Conservation (phyloP, 768 basidiomycete species). For the Lentinula aciculospora region DNA sequence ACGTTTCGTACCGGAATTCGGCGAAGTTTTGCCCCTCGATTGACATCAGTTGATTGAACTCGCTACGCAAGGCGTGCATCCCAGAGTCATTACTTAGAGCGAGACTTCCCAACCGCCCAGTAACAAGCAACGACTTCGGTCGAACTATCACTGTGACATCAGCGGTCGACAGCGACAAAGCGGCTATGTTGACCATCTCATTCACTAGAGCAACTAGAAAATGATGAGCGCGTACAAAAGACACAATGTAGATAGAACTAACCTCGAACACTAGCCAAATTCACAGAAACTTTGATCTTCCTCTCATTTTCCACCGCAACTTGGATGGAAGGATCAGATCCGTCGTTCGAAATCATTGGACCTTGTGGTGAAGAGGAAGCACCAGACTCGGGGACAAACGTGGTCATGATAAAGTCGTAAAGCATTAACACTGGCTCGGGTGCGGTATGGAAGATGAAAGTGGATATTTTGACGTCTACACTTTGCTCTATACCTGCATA, state of each 20-base stretch:
- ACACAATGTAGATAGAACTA: slow-evolving; percentile 14
- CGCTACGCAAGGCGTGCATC: slow-evolving; percentile 42
- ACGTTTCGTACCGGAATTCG: slow-evolving; percentile 91
- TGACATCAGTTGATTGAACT: slow-evolving; percentile 82
- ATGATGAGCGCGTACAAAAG: not conserved
- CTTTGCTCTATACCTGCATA: slow-evolving; percentile 87
- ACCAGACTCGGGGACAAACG: slow-evolving; percentile 64
- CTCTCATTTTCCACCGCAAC: slow-evolving; percentile 22
- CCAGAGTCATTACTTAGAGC: slow-evolving; percentile 72
- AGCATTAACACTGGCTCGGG: slow-evolving; percentile 87
- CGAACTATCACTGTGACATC: slow-evolving; percentile 75
- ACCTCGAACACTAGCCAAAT: slow-evolving; percentile 84
- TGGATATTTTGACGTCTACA: slow-evolving; percentile 83
- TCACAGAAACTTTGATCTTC: slow-evolving; percentile 78
- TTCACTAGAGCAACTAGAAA: slow-evolving; percentile 71
- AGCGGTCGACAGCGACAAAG: slow-evolving; percentile 85
- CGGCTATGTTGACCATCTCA: slow-evolving; percentile 65
- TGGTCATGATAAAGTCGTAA: slow-evolving; percentile 97
- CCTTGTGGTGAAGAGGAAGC: not conserved
- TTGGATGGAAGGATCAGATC: slow-evolving; percentile 8
- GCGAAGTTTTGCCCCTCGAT: slow-evolving; percentile 95
- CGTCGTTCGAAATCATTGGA: not conserved
- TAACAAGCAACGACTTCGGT: slow-evolving; percentile 68
- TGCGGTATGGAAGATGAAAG: slow-evolving; percentile 81
- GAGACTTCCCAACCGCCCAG: slow-evolving; percentile 78